phyloP scores from a whole-genome alignment of 768 basidiomycete genomes.

The Trametes cubensis region DNA sequence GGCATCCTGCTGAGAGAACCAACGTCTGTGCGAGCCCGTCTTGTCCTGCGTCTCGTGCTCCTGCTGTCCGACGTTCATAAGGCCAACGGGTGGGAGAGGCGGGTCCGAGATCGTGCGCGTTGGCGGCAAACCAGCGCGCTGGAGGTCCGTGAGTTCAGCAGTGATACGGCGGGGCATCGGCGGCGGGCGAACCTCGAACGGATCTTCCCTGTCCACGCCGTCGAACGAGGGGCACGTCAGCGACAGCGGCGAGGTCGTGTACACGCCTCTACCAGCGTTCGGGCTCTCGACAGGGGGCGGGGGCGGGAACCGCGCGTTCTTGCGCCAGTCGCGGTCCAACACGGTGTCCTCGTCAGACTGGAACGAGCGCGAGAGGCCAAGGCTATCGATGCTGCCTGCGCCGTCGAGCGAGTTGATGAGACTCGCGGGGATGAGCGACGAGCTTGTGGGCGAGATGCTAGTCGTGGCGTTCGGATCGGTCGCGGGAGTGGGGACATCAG shows the following conservation, averaged over 20 bases:
- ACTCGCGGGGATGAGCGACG: conserved; percentile 58
- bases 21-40: conserved; percentile 45
- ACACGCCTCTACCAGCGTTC: conserved; percentile 13
- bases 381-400: conserved; percentile 27
- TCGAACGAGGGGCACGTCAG: conserved; percentile 34
- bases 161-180: conserved; percentile 35
- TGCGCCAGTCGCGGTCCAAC: conserved; percentile 56
- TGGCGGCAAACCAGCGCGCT: conserved; percentile 26
- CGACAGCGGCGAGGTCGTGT: conserved; percentile 48
- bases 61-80: conserved; percentile 1
- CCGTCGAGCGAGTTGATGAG: conserved; percentile 58
- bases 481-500: conserved; percentile 20
- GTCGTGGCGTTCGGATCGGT: conserved; percentile 29
- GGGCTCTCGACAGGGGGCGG: conserved; percentile 32
- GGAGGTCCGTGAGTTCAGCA: conserved; percentile 29
- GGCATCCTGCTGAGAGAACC: conserved; percentile 48
- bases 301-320: conserved; percentile 25
- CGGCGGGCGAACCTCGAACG: conserved; percentile 48
- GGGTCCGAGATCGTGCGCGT: conserved; percentile 29
- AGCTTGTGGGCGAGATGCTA: conserved; percentile 44
- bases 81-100: conserved; percentile 14
- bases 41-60: conserved; percentile 30
- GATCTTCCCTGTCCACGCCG: conserved; percentile 45
- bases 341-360: conserved; percentile 56
- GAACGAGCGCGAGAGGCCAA: conserved; percentile 46